Evolutionary conservation across 179 eudicot species (phyloP).

Genomic region (Nepenthes alata): DNA sequence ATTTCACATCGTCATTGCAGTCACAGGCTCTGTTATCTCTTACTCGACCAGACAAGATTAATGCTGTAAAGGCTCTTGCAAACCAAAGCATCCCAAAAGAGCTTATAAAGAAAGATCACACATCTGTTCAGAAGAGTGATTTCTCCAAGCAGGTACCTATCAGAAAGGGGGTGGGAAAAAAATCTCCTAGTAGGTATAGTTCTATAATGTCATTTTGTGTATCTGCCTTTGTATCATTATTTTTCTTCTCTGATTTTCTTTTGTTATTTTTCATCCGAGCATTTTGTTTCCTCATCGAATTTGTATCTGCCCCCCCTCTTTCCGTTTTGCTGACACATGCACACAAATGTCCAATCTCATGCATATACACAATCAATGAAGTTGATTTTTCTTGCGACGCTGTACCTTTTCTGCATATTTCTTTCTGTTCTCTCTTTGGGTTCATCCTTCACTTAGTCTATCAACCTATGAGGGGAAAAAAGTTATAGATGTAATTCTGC

Average conservation of each 20-base stretch:
- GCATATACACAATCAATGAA: too few species aligned
- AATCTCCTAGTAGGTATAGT: neutral
- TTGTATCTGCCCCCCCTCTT: too few species aligned
- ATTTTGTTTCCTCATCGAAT: too few species aligned
- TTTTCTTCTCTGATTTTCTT: neutral
- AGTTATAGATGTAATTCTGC: too few species aligned
- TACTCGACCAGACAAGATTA: constrained; percentile 65
- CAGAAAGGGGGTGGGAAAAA: too few species aligned
- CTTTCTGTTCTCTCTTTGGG: too few species aligned
- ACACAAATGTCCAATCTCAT: too few species aligned
- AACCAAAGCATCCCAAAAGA: constrained; percentile 39
- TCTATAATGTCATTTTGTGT: neutral
- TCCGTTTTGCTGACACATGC: too few species aligned
- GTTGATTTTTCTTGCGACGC: too few species aligned
- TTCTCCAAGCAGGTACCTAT: constrained; percentile 38
- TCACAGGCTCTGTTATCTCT: constrained; percentile 56
- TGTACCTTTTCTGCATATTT: too few species aligned
- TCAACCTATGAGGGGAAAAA: too few species aligned
- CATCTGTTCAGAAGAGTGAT: constrained; percentile 15
- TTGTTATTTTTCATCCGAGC: neutral
- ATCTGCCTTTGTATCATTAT: neutral
- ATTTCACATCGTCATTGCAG: constrained; percentile 64
- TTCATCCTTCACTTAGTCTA: too few species aligned
- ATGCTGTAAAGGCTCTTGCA: constrained; percentile 63
- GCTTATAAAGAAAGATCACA: constrained; percentile 24